These are phyloP conservation scores for Cryptosporidium bovis DNA, from an alignment of 169 alveolate genomes.

Conservation along the genomic window DNA sequence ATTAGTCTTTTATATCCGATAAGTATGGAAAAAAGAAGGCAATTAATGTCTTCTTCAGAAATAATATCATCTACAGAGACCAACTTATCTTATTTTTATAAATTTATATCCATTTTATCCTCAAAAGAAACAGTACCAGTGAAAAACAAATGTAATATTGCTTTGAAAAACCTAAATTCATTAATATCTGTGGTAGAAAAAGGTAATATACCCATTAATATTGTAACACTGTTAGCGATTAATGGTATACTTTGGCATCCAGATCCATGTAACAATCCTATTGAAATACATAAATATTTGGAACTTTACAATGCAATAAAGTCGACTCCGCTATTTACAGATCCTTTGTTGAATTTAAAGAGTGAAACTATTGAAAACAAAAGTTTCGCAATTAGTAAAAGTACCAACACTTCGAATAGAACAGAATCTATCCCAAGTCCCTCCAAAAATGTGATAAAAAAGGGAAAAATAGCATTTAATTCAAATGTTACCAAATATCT, in stretches of 20 bases:
- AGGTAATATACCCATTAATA: conserved; percentile 6
- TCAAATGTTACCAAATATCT: neutral
- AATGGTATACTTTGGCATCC: conserved; percentile 70
- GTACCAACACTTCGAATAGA: neutral
- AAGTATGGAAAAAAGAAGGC: conserved; percentile 20
- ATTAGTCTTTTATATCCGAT: neutral
- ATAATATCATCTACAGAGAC: conserved; percentile 11
- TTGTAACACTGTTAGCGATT: conserved; percentile 19
- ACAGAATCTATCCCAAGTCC: neutral
- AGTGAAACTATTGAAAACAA: neutral
- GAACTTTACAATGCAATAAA: conserved; percentile 10
- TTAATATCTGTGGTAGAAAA: conserved; percentile 29
- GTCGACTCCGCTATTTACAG: neutral
- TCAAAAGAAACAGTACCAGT: conserved; percentile 16
- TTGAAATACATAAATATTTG: conserved; percentile 3
- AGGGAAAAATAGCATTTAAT: neutral
- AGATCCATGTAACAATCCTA: conserved; percentile 45
- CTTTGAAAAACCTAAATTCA: conserved; percentile 33
- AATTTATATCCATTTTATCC: conserved; percentile 3
- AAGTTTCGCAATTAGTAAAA: neutral
- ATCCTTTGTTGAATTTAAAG: neutral
- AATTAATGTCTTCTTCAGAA: conserved; percentile 49
- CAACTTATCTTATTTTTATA: conserved; percentile 6
- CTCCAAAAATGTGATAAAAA: neutral
- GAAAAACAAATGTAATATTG: conserved; percentile 23